Evolutionary conservation across 352 stramenopile species (phyloP).

Genomic region (Poterioochromonas sp.): DNA sequence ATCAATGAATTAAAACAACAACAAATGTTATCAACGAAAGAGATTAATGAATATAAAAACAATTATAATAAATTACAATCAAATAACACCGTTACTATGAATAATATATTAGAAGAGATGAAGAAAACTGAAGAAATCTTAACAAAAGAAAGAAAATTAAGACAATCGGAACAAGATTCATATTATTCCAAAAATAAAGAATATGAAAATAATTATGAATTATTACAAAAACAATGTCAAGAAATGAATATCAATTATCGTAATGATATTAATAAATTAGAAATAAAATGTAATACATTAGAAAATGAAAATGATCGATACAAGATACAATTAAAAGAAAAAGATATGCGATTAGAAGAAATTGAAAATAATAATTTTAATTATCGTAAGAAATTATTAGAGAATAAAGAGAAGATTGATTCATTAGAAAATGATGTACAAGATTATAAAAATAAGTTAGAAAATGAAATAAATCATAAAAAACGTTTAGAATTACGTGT

Average conservation of each 20-base stretch:
- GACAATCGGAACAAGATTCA: neutral
- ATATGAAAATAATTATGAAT: neutral
- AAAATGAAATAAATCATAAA: neutral
- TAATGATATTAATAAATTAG: neutral
- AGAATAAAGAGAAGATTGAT: neutral
- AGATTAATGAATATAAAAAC: neutral
- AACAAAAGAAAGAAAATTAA: conserved; percentile 1
- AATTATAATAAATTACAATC: neutral
- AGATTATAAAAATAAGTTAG: neutral
- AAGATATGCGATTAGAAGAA: neutral
- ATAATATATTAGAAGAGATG: conserved; percentile 1
- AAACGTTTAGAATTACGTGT: neutral
- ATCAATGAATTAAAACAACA: neutral
- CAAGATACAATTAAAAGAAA: neutral
- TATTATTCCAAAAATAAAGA: neutral
- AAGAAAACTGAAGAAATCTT: conserved; percentile 1
- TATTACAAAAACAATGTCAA: neutral
- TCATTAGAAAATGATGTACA: neutral
- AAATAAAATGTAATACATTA: neutral
- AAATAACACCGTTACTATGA: neutral
- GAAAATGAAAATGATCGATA: neutral
- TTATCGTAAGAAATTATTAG: neutral
- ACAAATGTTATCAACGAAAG: neutral
- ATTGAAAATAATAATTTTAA: neutral
- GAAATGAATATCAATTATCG: neutral